phyloP scores from a whole-genome alignment of 2,329 filamentous ascomycete genomes.

The Ceratocystis alfenasii region DNA sequence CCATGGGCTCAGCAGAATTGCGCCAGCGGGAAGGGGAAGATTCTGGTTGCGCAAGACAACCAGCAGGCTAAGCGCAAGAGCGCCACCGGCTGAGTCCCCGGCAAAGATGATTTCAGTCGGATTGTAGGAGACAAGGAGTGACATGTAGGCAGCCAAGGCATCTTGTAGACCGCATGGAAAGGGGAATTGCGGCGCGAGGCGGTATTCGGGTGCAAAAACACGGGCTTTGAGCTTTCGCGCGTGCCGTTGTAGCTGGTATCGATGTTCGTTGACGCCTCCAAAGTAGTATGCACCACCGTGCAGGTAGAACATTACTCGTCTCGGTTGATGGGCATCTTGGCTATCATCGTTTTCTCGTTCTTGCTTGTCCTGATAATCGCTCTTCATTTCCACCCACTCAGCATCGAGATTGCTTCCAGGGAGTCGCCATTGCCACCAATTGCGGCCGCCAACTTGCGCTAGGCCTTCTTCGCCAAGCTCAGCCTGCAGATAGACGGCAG shows the following conservation, averaged over 20 bases:
- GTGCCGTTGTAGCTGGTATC: constrained; percentile 96
- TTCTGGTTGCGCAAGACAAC: constrained; percentile 72
- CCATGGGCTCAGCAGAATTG: constrained; percentile 87
- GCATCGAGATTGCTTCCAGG: constrained; percentile 55
- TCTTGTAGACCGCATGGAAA: constrained; percentile 91
- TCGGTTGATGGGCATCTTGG: not conserved
- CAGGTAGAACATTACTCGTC: constrained; percentile 81
- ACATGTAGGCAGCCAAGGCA: constrained; percentile 76
- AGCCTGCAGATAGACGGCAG: constrained; percentile 54
- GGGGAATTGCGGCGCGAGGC: constrained; percentile 83
- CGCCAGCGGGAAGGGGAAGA: constrained; percentile 75
- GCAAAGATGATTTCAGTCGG: constrained; percentile 75
- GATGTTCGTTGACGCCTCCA: constrained; percentile 86
- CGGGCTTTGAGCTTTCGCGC: constrained; percentile 85
- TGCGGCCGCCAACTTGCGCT: constrained; percentile 61
- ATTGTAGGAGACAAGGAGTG: constrained; percentile 63
- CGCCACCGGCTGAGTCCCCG: constrained; percentile 86
- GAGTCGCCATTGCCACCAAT: constrained; percentile 84
- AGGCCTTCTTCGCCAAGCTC: constrained; percentile 72
- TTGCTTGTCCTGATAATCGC: constrained; percentile 44
- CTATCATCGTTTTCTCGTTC: constrained; percentile 41
- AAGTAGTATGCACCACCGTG: constrained; percentile 95
- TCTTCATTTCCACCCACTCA: constrained; percentile 94
- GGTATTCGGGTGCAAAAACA: constrained; percentile 76
- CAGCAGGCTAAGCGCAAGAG: constrained; percentile 73